Base-by-base conservation (phyloP, 768 basidiomycete genomes). In the Suillus cothurnatus region DNA sequence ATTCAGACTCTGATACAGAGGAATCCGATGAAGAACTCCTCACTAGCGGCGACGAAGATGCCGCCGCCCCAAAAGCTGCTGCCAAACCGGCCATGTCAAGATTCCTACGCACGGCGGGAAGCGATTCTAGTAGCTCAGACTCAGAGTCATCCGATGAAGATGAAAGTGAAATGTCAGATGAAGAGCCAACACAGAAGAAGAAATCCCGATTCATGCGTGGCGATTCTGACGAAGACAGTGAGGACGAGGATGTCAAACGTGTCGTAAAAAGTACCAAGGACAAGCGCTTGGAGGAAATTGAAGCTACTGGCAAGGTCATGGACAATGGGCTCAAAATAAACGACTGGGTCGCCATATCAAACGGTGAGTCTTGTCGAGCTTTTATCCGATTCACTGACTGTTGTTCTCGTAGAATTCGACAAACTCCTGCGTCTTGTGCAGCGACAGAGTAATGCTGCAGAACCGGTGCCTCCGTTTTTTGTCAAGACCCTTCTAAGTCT, bases 311-410 rank as follows among this genome's bases (percentile, higher is more conserved):
- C 63, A 95, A 91, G 79, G 83, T 83, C 56, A 97, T 99, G 81
- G 94, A 97, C 56, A 99, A 99, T 74, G 95, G 91, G 23, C 82
- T 93, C 67, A 97, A 93, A 83, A 96, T 97, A 70, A 97, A 96
- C 71, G 95, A 99, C 79, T 99, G 97, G 97, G 89, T 90, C 31
- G 88, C 87, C 34, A 96, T 95, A 71, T 94, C 92, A 26, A 90
- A 86, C 66, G 96, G 96, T 95, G 71, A 63, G 87, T 76, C 26
- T 56, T 26, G 15, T 41, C 28, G 17, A 19, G 28, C 64, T 36
- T 12, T 7, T 47, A 31, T 7, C 32, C 19, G 4, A 14, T 39
- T 41, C 52, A n/a, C 52, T 61, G 11, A 49, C 43, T 39, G 12
- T 60, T 56, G 53, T 65, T 72, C 59, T 68, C 59, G 61, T 60